Conservation (phyloP, 345 rosid species). For the Syzygium aqueum region DNA sequence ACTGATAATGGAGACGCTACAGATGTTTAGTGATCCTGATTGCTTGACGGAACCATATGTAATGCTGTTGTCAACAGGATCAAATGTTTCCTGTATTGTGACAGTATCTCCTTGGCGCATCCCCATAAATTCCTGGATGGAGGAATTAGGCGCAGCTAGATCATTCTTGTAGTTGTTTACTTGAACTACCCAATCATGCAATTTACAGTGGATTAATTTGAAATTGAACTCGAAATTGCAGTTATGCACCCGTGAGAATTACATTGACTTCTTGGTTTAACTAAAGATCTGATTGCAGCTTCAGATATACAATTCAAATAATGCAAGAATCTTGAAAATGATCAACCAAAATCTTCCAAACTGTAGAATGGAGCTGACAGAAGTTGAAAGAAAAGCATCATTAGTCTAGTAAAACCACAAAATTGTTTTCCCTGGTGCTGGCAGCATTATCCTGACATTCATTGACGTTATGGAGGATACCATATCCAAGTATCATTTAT, state of each 20-base stretch:
- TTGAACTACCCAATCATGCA: neutral
- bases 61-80: constrained; percentile 13
- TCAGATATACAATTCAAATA: too few species aligned
- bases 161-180: neutral
- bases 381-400: neutral
- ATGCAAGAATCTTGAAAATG: neutral
- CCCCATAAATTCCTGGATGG: constrained; percentile 1
- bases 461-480: neutral
- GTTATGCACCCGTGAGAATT: too few species aligned
- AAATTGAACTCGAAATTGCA: neutral
- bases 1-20: constrained; percentile 11
- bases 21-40: neutral
- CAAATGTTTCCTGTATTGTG: constrained; percentile 7
- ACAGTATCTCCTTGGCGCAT: constrained; percentile 2
- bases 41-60: constrained; percentile 7
- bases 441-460: neutral
- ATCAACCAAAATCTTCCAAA: neutral
- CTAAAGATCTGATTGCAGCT: too few species aligned
- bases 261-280: too few species aligned
- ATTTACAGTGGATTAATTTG: neutral
- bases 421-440: neutral
- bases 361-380: neutral
- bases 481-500: neutral
- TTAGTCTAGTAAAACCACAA: neutral
- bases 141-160: neutral